A percentile compares a stretch with the other conserved stretches of the same genome.
phyloP scores from a whole-genome alignment of 805 yeast genomes.

The Wickerhamiella hasegawae region DNA sequence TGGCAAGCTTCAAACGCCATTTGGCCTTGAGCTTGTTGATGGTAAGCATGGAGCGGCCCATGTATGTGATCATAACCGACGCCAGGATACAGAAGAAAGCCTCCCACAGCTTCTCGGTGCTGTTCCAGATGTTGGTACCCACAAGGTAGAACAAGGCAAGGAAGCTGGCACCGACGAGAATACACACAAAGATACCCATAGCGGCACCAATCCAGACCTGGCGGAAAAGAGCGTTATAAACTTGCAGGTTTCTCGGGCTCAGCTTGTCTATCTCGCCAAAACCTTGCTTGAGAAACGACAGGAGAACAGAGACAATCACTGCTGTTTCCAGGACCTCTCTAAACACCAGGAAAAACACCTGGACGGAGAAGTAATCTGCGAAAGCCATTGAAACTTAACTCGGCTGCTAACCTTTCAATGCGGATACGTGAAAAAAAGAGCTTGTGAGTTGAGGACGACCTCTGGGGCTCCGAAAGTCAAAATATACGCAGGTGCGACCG shows the following conservation, averaged over 20 bases:
- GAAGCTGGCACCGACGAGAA: constrained; percentile 57
- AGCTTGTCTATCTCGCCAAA: constrained; percentile 28
- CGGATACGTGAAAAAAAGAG: no score
- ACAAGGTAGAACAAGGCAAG: constrained; percentile 54
- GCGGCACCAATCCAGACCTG: constrained; percentile 79
- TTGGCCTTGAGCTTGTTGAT: constrained; percentile 69
- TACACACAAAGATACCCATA: constrained; percentile 51
- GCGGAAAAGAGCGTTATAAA: constrained; percentile 32
- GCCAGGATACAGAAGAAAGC: constrained; percentile 69
- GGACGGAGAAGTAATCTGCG: constrained; percentile 37
- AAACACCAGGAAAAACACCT: constrained; percentile 76
- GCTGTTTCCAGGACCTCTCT: constrained; percentile 85
- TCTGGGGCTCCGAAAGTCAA: no score
- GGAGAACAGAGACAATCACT: constrained; percentile 66
- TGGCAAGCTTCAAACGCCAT: constrained; percentile 52
- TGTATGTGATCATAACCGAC: constrained; percentile 59
- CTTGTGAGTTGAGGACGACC: no score
- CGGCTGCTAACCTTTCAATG: no score
- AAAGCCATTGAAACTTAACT: no score
- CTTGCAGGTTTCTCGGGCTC: constrained; percentile 7
- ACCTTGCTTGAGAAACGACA: constrained; percentile 76
- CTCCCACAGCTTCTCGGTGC: constrained; percentile 82
- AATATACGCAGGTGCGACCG: no score
- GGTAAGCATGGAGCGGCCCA: constrained; percentile 75
- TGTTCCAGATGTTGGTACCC: constrained; percentile 76